Evolutionary conservation across 805 yeast species (phyloP).

Genomic region (Kluyveromyces lactis): DNA sequence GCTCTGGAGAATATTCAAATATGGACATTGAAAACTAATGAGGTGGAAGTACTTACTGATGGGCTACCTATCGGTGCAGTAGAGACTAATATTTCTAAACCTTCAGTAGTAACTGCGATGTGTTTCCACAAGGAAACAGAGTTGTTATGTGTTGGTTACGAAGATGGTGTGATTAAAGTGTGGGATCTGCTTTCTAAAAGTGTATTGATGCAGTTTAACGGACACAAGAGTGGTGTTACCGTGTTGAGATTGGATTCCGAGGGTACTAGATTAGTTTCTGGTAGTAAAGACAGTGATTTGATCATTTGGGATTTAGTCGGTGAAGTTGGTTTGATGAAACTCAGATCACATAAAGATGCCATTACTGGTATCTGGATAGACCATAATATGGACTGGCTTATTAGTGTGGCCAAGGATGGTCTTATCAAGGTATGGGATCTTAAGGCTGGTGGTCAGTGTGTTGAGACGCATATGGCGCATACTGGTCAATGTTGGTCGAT

Average conservation of each 20-base stretch:
- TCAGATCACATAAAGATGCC: conserved; percentile 83
- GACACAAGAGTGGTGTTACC: conserved; percentile 83
- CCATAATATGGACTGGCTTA: conserved; percentile 61
- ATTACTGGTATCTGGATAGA: conserved; percentile 70
- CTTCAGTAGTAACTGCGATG: conserved; percentile 55
- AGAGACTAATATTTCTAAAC: conserved; percentile 50
- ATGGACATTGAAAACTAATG: conserved; percentile 94
- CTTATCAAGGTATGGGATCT: conserved; percentile 90
- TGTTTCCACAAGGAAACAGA: conserved; percentile 54
- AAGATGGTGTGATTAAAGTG: conserved; percentile 80
- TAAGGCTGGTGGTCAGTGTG: conserved; percentile 67
- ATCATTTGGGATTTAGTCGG: conserved; percentile 93
- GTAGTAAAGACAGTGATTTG: conserved; percentile 75
- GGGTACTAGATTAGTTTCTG: conserved; percentile 82
- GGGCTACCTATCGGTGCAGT: conserved; percentile 67
- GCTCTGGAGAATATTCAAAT: conserved; percentile 79
- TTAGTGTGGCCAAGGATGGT: conserved; percentile 84
- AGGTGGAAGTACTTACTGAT: conserved; percentile 46
- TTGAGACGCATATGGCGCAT: conserved; percentile 92
- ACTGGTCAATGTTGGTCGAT: conserved; percentile 90
- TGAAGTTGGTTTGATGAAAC: conserved; percentile 79
- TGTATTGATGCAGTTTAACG: conserved; percentile 73
- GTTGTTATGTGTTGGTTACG: conserved; percentile 80
- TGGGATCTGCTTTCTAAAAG: conserved; percentile 85
- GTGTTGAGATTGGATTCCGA: conserved; percentile 60